Base-by-base conservation (phyloP, 345 rosid genomes). In the Euphorbia tirucalli region DNA sequence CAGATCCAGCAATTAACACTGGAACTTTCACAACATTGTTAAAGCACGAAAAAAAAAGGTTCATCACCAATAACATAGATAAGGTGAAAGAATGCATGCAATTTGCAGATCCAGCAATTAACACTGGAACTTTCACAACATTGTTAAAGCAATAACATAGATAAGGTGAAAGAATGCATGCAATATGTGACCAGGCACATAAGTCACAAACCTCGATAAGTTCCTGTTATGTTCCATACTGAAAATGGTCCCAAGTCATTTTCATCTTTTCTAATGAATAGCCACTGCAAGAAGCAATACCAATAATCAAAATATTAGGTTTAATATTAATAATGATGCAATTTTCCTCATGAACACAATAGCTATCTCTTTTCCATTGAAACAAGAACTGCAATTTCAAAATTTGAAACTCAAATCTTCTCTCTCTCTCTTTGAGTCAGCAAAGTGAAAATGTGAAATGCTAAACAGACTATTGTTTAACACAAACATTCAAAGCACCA, bases 201-300 rank as follows among this genome's bases (percentile, higher is more conserved):
- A 48, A 74, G 68, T 80, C 60, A 80, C 85, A 71, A 63, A 95
- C 99, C 99, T 92, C 88, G 85, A 80, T 92, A 95, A 61, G 99
- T 92, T 83, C 99, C 99, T 16, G 97, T 92, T 75, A 95, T 89
- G 74, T 95, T 95, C 99, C 99, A 95, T 5, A 83, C 81, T n/a
- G 91, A 71, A 71, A 83, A 85, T 19, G 96, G 84, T 63, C 96
- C 97, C 71, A 86, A 75, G 61, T 86, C 90, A 65, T 64, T 83
- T 71, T 83, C 87, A 37, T 83, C 96, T 74, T 84, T 92, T 78
- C 79, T 86, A 30, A 85, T 87, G 74, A 81, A 80, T 52, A 92
- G 85, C 97, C 92, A 86, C 99, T 95, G 86, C 83, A 85, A 85
- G 59, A 84, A 73, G 67, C 69, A 80, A 71, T 9, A 65, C 11